Evolutionary conservation across 352 stramenopile genomes (phyloP), one percentile per base, ranked within the genome.

Genomic region (Globisporangium orthogonon): DNA sequence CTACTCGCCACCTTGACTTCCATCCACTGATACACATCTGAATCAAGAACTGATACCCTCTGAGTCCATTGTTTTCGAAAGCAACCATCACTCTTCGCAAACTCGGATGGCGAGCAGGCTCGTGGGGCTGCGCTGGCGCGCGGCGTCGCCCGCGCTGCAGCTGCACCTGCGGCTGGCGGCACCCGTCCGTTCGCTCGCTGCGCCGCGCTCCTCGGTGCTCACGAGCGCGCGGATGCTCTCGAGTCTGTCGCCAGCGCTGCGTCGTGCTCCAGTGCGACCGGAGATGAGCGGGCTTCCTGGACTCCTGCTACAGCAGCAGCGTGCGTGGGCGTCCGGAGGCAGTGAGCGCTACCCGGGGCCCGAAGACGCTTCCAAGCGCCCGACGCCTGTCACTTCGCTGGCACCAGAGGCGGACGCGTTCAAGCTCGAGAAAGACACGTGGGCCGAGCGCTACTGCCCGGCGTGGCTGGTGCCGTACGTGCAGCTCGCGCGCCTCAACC

Each of bases 401-500:
- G 5, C 41, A 15, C 50, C 44, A 2, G 35, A 67, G 35, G 13
- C 48, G 5, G 76, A 78, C 40, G 50, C 56, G 33, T 94, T 91
- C 63, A 66, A 70, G 30, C 71, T 88, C 55, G 82, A 95, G 65
- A 93, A 95, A 56, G 65, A 93, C 47, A 95, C 86, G 61, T 95
- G 86, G 86, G 86, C 83, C 2, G 86, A 95, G 62, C 70, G 71
- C 35, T 70, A 95, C 50, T 75, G 70, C 5, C 83, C 83, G 29
- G 47, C 73, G 47, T 92, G 78, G 78, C 84, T 93, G 78, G 55
- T 94, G 49, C 86, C 86, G 45, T 95, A 95, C 65, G 78, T 95
- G 45, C 82, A 95, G 63, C 65, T 95, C n/a, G 81, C 84, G 28
- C 83, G 86, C 44, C 69, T 95, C 59, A 93, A 95, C 55, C 78